Conservation (phyloP, 345 rosid species). For the Ceriops tagal region DNA sequence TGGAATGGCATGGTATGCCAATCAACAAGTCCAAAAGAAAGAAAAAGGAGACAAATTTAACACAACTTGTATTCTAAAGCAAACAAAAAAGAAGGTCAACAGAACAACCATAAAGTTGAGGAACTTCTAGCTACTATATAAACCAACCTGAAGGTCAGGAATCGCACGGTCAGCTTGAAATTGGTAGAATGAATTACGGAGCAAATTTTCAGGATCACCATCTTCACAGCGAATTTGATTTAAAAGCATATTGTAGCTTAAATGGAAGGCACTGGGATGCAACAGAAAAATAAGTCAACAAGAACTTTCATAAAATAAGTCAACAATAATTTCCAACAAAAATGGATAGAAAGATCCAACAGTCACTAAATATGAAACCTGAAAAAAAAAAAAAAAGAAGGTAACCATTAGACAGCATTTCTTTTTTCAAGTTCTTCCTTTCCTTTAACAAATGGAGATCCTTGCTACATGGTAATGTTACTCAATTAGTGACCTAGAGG, state of each 20-base stretch:
- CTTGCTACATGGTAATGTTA: no score
- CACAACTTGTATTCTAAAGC: not conserved
- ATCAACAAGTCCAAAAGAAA: not conserved
- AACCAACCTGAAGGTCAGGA: slow-evolving; percentile 85
- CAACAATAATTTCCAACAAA: not conserved
- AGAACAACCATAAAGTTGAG: slow-evolving; percentile 2
- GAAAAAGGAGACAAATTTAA: not conserved
- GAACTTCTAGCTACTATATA: not conserved
- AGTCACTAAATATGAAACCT: no score
- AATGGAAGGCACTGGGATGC: slow-evolving; percentile 81
- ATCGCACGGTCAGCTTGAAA: slow-evolving; percentile 94
- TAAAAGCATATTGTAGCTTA: slow-evolving; percentile 96
- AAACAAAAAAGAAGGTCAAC: slow-evolving; percentile 4
- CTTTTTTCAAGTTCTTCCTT: no score
- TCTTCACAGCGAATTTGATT: slow-evolving; percentile 96
- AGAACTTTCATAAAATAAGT: not conserved
- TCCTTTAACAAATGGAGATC: no score
- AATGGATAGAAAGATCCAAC: no score
- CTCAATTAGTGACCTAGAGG: no score
- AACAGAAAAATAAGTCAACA: slow-evolving; percentile 24
- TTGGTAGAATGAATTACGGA: slow-evolving; percentile 94
- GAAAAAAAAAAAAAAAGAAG: no score
- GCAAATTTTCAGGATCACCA: slow-evolving; percentile 92
- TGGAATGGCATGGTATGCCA: no score
- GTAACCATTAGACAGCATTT: no score